Conservation (phyloP, 768 basidiomycete genomes). For the Termitomyces sp. region DNA sequence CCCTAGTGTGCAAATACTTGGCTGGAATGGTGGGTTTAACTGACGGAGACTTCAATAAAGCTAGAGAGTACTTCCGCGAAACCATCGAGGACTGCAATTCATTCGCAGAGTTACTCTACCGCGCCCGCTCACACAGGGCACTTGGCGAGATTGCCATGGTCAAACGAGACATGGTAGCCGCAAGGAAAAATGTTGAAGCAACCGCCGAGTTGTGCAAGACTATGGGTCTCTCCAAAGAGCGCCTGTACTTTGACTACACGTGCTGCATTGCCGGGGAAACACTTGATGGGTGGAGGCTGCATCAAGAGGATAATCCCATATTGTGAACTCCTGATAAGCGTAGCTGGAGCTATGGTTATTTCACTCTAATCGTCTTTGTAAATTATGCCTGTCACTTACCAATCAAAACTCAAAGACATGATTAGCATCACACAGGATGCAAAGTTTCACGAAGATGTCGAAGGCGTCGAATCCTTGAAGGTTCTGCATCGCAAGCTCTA, state of each 20-base stretch:
- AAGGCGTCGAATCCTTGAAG: no score
- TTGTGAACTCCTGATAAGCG: no score
- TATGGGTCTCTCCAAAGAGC: neutral
- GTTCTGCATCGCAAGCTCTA: no score
- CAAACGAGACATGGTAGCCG: neutral
- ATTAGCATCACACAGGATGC: neutral
- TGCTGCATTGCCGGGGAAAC: conserved; percentile 1
- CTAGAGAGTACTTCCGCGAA: neutral
- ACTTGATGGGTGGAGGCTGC: conserved; percentile 8
- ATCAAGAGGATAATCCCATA: neutral
- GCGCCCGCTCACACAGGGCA: neutral
- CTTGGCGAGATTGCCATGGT: conserved; percentile 1
- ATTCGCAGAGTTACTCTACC: neutral
- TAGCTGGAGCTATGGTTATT: no score
- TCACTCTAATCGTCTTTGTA: no score
- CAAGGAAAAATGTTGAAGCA: neutral
- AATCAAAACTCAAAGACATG: neutral
- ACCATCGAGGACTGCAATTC: neutral
- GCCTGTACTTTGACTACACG: neutral
- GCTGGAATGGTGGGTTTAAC: conserved; percentile 5
- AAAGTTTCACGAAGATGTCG: neutral
- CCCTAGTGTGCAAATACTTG: neutral
- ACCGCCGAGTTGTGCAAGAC: neutral
- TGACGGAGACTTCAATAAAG: neutral
- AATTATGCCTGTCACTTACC: neutral